Evolutionary conservation across 305 asterid genomes (phyloP).

Genomic region (Nicotiana rustica): DNA sequence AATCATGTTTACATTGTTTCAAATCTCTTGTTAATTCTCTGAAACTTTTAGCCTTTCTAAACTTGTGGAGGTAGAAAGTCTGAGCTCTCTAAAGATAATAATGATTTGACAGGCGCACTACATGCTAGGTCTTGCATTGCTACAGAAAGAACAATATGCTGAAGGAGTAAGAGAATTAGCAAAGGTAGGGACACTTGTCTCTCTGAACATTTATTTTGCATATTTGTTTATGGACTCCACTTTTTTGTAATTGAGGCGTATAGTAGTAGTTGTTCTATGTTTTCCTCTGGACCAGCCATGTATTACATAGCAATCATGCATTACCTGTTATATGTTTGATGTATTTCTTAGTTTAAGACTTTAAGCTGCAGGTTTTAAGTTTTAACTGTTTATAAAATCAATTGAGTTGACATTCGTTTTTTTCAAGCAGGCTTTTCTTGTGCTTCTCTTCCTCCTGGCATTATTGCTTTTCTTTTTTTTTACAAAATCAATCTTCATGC

Average conservation of each 20-base stretch:
- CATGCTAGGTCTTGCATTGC: slow-evolving; percentile 95
- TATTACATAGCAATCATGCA: not conserved
- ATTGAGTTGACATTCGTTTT: not conserved
- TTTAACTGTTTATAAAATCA: not conserved
- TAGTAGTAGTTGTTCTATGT: too few species aligned
- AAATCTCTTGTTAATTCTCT: not conserved
- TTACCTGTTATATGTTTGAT: not conserved
- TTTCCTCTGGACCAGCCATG: not conserved
- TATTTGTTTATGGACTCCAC: too few species aligned
- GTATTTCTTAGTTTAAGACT: not conserved
- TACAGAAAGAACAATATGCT: slow-evolving; percentile 63
- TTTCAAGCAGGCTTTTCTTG: not conserved
- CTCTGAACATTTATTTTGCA: not conserved
- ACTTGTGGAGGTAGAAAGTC: not conserved
- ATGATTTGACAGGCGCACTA: slow-evolving; percentile 72
- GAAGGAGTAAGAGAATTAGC: slow-evolving; percentile 85
- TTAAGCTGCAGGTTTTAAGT: not conserved
- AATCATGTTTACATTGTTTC: not conserved
- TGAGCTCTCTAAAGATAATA: slow-evolving; percentile 37
- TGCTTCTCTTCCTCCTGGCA: not conserved
- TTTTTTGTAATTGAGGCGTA: too few species aligned
- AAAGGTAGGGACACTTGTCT: slow-evolving; percentile 54
- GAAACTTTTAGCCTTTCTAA: not conserved
- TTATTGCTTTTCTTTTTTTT: not conserved
- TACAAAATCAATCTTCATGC: not conserved